Evolutionary conservation across 129 eudicot genomes (phyloP).

Genomic region (sunflower (Helianthus annuus)): DNA sequence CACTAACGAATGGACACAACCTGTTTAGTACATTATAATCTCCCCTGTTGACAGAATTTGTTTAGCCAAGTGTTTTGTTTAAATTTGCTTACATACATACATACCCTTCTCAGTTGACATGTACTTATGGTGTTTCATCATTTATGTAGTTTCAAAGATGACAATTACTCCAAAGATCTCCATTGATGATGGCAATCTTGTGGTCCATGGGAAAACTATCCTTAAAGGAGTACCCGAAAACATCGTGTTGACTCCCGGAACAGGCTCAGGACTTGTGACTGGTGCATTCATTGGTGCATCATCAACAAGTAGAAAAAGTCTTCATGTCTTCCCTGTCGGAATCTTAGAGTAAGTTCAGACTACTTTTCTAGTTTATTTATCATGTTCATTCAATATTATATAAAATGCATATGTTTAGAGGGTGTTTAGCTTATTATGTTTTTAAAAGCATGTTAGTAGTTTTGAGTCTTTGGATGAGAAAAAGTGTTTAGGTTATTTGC

Average conservation of each 20-base stretch:
- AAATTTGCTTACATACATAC: neutral
- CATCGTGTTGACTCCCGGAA: conserved; percentile 76
- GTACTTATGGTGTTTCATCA: conserved; percentile 1
- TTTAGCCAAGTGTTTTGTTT: neutral
- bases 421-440: neutral
- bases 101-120: neutral
- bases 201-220: conserved; percentile 90
- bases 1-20: too few relatives aligned
- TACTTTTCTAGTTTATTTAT: conserved; percentile 2
- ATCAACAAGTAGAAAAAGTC: conserved; percentile 60
- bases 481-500: too few relatives aligned
- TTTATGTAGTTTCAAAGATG: conserved; percentile 61
- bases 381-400: conserved; percentile 7
- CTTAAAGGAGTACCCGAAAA: conserved; percentile 77
- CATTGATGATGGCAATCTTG: conserved; percentile 68
- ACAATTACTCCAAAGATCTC: conserved; percentile 87
- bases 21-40: neutral
- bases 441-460: too few relatives aligned
- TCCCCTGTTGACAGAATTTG: neutral
- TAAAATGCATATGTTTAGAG: neutral
- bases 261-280: conserved; percentile 63
- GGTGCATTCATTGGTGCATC: conserved; percentile 96
- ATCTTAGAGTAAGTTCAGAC: conserved; percentile 63
- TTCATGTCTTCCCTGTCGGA: conserved; percentile 89
- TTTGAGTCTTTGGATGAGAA: too few relatives aligned